Evolutionary conservation across 805 yeast species (phyloP), one percentile per base, ranked within the genome.

Genomic region (Candida sonorensis): DNA sequence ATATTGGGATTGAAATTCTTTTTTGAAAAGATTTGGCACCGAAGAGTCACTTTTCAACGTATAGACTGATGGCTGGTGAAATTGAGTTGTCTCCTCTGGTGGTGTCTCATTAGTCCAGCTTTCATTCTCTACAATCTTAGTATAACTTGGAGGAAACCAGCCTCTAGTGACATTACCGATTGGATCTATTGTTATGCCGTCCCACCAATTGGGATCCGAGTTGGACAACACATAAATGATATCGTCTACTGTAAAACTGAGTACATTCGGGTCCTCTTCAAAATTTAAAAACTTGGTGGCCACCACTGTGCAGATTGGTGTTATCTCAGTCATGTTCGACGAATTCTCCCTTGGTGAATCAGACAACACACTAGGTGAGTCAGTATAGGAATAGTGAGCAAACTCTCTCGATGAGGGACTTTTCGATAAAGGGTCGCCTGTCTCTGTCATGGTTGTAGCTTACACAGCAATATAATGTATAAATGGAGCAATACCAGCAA

Each of bases 141-240:
- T 75, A 54, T 69, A 78, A 36, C 69, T 72, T 30, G 70, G 70
- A 12, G 95, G 94, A 60, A 86, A 83, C 95, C 95, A 86, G 45
- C 95, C 95, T 49, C 94, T 66, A 5, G 69, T 53, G 5, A 62
- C 55, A 19, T 50, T 68, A 6, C 70, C 69, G 13, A 50, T 55
- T 2, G 59, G 53, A 23, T 55, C 56, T 5, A 50, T 54, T 23
- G 62, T 42, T 12, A 80, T 65, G 9, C 95, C 95, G 53, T 86
- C 95, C 92, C 94, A 84, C 95, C 95, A 86, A 2, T 86, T 83
- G 3, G 75, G 53, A 24, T 69, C 72, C 11, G 74, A 63, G 38
- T 80, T 81, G 11, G 67, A 52, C n/a, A 83, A 50, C 10, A 86
- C 92, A 44, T 79, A 72, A 1, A 86, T 60, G 3, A 81, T 66